Evolutionary conservation across 371 early-diverging fungal genomes (phyloP).

Genomic region (Actinomortierella ambigua): DNA sequence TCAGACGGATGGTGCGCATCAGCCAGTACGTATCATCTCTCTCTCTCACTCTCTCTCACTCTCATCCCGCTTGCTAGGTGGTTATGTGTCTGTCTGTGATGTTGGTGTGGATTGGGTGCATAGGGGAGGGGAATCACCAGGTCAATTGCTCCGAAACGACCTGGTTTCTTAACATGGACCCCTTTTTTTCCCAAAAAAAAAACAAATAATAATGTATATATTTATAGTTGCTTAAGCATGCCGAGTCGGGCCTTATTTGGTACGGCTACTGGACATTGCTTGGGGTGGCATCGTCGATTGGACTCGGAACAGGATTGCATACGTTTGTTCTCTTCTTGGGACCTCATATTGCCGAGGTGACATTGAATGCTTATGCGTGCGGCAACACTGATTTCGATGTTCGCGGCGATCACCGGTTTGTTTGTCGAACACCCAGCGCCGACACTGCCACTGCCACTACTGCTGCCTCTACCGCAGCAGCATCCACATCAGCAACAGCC

Average conservation of each 20-base stretch:
- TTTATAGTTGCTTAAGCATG: slow-evolving; percentile 42
- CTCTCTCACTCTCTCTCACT: background rate
- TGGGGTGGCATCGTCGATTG: slow-evolving; percentile 89
- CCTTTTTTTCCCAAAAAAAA: background rate
- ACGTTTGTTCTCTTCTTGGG: slow-evolving; percentile 92
- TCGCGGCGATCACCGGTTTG: slow-evolving; percentile 64
- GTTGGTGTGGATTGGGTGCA: too few species aligned
- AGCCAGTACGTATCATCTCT: slow-evolving; percentile 24
- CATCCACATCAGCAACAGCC: background rate
- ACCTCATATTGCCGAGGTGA: slow-evolving; percentile 86
- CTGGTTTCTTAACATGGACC: too few species aligned
- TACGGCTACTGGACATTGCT: slow-evolving; percentile 86
- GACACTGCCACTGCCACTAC: slow-evolving; percentile 29
- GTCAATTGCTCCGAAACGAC: too few species aligned
- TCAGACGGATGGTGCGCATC: slow-evolving; percentile 44
- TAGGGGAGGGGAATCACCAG: too few species aligned
- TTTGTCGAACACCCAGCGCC: slow-evolving; percentile 12
- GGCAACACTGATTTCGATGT: slow-evolving; percentile 69
- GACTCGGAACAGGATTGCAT: slow-evolving; percentile 92
- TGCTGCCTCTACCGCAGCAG: too few species aligned
- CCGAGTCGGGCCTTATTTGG: slow-evolving; percentile 63
- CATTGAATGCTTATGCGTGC: slow-evolving; percentile 83
- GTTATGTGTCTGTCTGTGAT: background rate
- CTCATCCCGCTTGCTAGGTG: too few species aligned
- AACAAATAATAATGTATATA: too few species aligned